These are phyloP conservation scores for Corylus avellana DNA, from an alignment of 306 rosid species.

Conservation along the genomic window DNA sequence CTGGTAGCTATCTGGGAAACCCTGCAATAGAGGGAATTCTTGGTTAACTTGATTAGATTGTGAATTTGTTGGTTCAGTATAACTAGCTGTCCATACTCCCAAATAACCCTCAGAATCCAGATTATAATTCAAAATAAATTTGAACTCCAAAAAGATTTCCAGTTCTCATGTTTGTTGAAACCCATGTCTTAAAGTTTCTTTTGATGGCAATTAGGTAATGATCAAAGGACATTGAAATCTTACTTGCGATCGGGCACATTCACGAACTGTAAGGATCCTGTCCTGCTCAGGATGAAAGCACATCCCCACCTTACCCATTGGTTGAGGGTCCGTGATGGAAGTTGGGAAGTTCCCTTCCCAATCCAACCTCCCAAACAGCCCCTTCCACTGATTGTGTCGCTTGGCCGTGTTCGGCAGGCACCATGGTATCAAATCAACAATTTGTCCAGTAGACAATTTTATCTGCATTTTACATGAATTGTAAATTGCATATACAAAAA, in stretches of 20 bases:
- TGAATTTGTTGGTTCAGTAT: background rate
- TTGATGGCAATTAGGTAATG: constrained; percentile 13
- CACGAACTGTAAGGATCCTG: constrained; percentile 89
- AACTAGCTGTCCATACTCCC: background rate
- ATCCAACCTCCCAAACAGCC: constrained; percentile 90
- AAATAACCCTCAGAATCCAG: background rate
- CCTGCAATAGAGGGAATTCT: constrained; percentile 49
- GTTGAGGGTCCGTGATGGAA: constrained; percentile 95
- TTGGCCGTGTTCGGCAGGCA: constrained; percentile 98
- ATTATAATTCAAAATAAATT: background rate
- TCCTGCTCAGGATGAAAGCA: constrained; percentile 98
- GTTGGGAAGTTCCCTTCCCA: constrained; percentile 99
- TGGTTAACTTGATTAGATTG: background rate
- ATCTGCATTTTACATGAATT: constrained; percentile 48
- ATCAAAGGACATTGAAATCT: constrained; percentile 27
- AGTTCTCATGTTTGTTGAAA: background rate
- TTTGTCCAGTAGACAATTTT: constrained; percentile 69
- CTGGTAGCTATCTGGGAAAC: constrained; percentile 75
- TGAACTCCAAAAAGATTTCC: background rate
- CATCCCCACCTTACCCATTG: constrained; percentile 99
- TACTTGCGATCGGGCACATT: constrained; percentile 97
- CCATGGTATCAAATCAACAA: constrained; percentile 94
- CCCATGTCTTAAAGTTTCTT: background rate
- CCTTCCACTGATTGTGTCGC: constrained; percentile 98
- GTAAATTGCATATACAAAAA: constrained; percentile 11